Conservation (phyloP, 2,329 filamentous ascomycete genomes). For the Claviceps sp. region DNA sequence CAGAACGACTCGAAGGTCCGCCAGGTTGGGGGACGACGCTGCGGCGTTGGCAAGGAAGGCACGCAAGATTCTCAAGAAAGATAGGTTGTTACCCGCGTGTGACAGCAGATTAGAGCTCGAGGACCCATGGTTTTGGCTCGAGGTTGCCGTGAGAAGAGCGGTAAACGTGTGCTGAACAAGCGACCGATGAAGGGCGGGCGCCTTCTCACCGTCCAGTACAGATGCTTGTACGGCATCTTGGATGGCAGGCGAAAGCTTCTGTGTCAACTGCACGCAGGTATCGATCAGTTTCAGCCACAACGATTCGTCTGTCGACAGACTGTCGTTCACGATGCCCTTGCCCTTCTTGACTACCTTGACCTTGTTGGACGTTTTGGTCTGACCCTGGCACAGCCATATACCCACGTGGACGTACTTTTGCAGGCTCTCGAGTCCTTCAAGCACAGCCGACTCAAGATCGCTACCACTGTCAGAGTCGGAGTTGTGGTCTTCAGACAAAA, state of each 20-base stretch:
- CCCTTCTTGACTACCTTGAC: constrained; percentile 35
- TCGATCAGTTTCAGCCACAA: constrained; percentile 51
- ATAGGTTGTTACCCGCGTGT: constrained; percentile 42
- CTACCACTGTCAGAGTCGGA: constrained; percentile 40
- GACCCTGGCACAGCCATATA: constrained; percentile 87
- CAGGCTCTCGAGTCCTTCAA: constrained; percentile 62
- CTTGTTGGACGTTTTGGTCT: constrained; percentile 49
- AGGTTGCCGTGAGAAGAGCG: constrained; percentile 66
- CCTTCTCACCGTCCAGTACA: constrained; percentile 40
- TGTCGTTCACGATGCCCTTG: constrained; percentile 28
- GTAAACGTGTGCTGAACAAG: constrained; percentile 88
- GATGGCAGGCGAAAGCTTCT: constrained; percentile 45
- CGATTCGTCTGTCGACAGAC: constrained; percentile 38
- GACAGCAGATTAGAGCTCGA: constrained; percentile 22
- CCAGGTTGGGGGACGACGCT: constrained; percentile 67
- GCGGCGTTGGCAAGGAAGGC: constrained; percentile 79
- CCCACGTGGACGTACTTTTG: constrained; percentile 88
- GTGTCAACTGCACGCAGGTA: constrained; percentile 48
- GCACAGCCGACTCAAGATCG: constrained; percentile 47
- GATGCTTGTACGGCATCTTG: constrained; percentile 18
- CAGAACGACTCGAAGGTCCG: constrained; percentile 74
- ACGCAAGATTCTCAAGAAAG: constrained; percentile 78
- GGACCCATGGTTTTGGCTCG: constrained; percentile 27
- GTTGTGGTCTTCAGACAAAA: constrained; percentile 49
- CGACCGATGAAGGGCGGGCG: constrained; percentile 56